Evolutionary conservation across 2,329 filamentous ascomycete species (phyloP), one percentile per base, ranked within the genome.

Genomic region (Monilinia polystroma): DNA sequence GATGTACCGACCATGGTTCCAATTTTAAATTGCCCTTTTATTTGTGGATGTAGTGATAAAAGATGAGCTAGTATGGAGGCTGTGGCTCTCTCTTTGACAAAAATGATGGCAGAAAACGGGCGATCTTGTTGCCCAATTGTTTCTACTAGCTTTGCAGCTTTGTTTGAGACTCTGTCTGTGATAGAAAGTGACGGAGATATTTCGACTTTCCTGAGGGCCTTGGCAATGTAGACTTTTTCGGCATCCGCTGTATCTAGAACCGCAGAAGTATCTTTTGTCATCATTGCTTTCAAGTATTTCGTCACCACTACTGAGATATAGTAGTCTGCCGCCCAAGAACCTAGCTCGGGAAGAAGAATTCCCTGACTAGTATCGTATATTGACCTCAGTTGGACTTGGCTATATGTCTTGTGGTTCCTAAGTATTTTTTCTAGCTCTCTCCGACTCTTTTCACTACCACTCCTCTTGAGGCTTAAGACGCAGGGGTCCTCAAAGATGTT

Each of bases 271-370:
- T 78, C 73, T 14, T 71, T 69, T 29, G 72, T 69, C 7, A 56
- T n/a, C 74, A 80, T 2, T 82, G 83, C 3, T 76, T 77, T 62
- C 1, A 82, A 80, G 69, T 89, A 83, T 1, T 77, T 77, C n/a
- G 80, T 74, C 20, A 81, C 75, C 52, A 77, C 69, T 38, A 76
- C 68, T 66, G 78, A 74, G 12, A 93, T 84, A 73, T 88, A 93
- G 60, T 83, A 84, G 59, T 93, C 87, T 0, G 84, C 83, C 1
- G 89, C 89, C 88, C 89, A 93, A 1, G 80, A 70, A 0, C 91
- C 91, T 4, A 93, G 80, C 56, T 90, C 83, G 4, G 23, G 38
- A 3, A 75, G 71, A 29, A 80, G 80, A 1, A 93, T 80, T 18
- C 82, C 80, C 0, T 69, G 57, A 16, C 83, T 80, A 43, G 83